Conservation (phyloP, 2,329 filamentous ascomycete genomes). For the Fusarium secorum region DNA sequence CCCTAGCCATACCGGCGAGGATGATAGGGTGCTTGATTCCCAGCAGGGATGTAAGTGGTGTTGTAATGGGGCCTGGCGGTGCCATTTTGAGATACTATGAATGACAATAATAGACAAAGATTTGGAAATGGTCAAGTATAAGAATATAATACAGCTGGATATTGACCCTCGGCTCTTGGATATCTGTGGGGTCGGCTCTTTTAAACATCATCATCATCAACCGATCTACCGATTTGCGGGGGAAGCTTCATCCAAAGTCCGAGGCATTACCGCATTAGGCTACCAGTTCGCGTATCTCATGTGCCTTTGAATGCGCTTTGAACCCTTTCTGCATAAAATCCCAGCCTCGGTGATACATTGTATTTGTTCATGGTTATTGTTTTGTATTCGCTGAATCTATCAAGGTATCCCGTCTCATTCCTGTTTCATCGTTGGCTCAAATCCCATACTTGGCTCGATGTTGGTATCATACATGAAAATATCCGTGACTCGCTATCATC, state of each 20-base stretch:
- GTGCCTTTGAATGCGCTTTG: slow-evolving; percentile 2
- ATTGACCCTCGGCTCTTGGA: background rate
- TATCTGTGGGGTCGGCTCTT: background rate
- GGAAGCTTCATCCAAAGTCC: slow-evolving; percentile 39
- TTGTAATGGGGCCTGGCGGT: slow-evolving; percentile 67
- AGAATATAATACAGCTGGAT: background rate
- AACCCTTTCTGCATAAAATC: background rate
- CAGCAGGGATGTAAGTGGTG: slow-evolving; percentile 80
- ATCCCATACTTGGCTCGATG: slow-evolving; percentile 19
- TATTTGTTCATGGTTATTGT: background rate
- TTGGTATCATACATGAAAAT: slow-evolving; percentile 42
- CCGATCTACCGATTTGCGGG: slow-evolving; percentile 41
- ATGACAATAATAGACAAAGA: background rate
- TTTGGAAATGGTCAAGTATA: background rate
- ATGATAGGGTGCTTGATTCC: slow-evolving; percentile 88
- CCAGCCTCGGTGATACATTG: background rate
- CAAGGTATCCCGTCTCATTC: background rate
- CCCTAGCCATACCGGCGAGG: slow-evolving; percentile 92
- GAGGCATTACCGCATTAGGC: slow-evolving; percentile 48
- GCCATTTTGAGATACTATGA: slow-evolving; percentile 47
- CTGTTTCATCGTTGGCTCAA: slow-evolving; percentile 11
- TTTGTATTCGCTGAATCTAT: slow-evolving; percentile 1
- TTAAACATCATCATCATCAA: slow-evolving; percentile 24
- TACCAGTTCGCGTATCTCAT: slow-evolving; percentile 37
- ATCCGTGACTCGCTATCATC: slow-evolving; percentile 15